Percentiles rank a stretch among this genome's conserved stretches.
Evolutionary conservation across 116 monocot genomes (phyloP).

Genomic region (Phalaenopsis hybrid): DNA sequence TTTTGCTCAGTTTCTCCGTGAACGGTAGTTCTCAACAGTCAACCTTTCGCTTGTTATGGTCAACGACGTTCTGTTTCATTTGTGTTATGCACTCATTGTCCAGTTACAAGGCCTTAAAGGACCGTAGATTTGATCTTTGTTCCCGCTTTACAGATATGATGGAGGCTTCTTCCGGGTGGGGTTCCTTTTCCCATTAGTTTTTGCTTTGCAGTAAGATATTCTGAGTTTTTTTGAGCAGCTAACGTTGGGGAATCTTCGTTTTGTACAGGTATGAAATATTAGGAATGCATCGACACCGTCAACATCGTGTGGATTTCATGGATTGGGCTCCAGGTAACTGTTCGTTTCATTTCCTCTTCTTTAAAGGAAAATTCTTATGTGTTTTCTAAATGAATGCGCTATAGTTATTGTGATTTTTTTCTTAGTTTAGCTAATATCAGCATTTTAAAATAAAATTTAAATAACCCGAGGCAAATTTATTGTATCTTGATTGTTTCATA

Average conservation of each 20-base stretch:
- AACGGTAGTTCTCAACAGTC: conserved; percentile 34
- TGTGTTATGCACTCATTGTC: background rate
- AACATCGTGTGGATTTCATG: conserved; percentile 94
- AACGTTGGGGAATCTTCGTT: background rate
- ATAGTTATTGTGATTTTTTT: background rate
- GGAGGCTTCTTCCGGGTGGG: conserved; percentile 64
- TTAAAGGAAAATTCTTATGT: background rate
- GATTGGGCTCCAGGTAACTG: conserved; percentile 91
- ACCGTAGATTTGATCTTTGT: conserved; percentile 54
- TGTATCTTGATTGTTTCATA: background rate
- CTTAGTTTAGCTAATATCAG: background rate
- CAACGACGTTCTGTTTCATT: background rate
- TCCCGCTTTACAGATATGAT: conserved; percentile 56
- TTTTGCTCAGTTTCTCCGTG: conserved; percentile 84
- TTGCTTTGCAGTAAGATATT: background rate
- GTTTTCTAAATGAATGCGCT: background rate
- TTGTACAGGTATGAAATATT: conserved; percentile 61
- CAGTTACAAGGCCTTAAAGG: conserved; percentile 88
- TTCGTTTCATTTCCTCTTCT: background rate
- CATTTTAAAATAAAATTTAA: background rate
- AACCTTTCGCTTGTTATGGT: background rate
- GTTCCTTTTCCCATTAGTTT: conserved; percentile 1
- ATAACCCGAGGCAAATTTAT: background rate
- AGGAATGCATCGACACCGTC: conserved; percentile 86
- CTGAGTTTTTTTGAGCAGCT: background rate